Base-by-base conservation (phyloP, 129 eudicot genomes). In the Ambrosia trifida region DNA sequence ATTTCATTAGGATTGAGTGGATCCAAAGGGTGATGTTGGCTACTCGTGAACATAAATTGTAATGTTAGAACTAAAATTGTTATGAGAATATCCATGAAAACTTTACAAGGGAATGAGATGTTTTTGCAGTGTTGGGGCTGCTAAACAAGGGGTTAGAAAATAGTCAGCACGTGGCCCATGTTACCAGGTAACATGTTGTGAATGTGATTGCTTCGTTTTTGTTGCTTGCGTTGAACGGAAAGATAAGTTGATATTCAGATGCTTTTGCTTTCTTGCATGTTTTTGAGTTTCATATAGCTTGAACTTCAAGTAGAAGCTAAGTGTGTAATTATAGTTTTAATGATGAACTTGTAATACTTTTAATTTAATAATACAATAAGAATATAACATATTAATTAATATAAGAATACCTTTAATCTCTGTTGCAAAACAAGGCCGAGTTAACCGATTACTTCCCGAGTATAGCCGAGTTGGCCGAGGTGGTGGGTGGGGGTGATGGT, bases 1-100 rank as follows among this genome's bases (percentile, higher is more conserved):
- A 91, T 84, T 66, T 91, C 97, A 4, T 72, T 20, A 8, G 92
- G 90, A 59, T 46, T 84, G 2, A 88, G 87, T 64, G 97, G 97
- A 81, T 91, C 97, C 38, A 91, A 47, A 40, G 97, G 97, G 70
- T 91, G 97, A 53, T 66, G 33, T 33, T 66, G 82, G 79, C 76
- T 61, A 17, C 20, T 32, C 47, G 40, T 65, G 36, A 62, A 67
- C 17, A 79, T 18, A 67, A 76, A 71, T 11, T 79, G 59, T 16
- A 69, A 66, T 49, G 72, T 49, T 66, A 78, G n/a, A 35, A 76
- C 59, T 10, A 72, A 11, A 73, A 73, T 17, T 40, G 60, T 31
- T 18, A 75, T 28, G 44, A 46, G 58, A 50, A 65, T 40, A 43
- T 57, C 72, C 86, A 88, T 81, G 38, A 51, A 43, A 43, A 14